phyloP scores from a whole-genome alignment of 371 early-diverging fungal species.

The Mortierella sp. region DNA sequence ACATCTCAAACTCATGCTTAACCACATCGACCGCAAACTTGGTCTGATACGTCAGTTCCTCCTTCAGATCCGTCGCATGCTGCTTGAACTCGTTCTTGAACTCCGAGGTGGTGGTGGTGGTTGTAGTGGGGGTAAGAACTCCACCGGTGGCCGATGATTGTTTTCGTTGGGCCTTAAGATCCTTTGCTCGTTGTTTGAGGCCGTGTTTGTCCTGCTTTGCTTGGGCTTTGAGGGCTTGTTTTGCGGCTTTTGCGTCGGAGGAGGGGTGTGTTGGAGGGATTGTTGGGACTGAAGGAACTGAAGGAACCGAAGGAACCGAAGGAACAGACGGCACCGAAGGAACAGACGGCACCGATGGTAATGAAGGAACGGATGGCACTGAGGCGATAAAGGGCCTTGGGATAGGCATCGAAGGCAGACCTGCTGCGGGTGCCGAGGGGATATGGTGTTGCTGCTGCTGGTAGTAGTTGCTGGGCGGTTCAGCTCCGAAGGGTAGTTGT shows the following conservation, averaged over 20 bases:
- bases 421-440: neutral
- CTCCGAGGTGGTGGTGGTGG: neutral
- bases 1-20: constrained; percentile 3
- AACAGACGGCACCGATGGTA: neutral
- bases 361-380: neutral
- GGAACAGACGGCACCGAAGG: neutral
- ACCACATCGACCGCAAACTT: constrained; percentile 15
- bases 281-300: neutral
- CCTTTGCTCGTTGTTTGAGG: neutral
- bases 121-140: neutral
- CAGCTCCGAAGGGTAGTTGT: neutral
- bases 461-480: neutral
- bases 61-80: constrained; percentile 23
- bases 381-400: neutral
- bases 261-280: neutral
- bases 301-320: neutral
- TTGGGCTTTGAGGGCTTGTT: neutral
- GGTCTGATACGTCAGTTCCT: constrained; percentile 24
- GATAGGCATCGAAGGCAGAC: neutral
- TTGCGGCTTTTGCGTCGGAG: neutral
- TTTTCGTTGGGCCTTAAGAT: neutral
- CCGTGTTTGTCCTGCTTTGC: neutral
- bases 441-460: neutral
- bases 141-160: neutral
- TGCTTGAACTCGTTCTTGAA: constrained; percentile 20